Base-by-base conservation (phyloP, 441 rosid species). In the Populus hybrid region DNA sequence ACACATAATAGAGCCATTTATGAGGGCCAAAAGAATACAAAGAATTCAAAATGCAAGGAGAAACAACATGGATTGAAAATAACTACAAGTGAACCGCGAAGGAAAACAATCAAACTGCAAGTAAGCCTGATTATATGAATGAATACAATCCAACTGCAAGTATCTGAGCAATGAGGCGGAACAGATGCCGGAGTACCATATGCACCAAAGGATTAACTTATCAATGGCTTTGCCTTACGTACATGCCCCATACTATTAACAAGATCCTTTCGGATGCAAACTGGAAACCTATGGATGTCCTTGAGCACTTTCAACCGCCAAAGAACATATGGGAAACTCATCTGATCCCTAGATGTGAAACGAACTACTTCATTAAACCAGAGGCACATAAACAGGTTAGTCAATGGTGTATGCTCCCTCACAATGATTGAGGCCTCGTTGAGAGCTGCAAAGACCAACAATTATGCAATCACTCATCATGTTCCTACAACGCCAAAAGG, bases 331-430 rank as follows among this genome's bases (percentile, higher is more conserved):
- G 99, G 98, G 83, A 96, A 96, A 81, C 99, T 96, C 76, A 96
- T 86, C 68, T 96, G 99, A 86, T 96, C 99, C 67, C 99, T 88
- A 6, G 98, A 96, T 10, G 98, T 96, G 86, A 84, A 96, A n/a
- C 98, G 96, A 21, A 96, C 99, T 7, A 90, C 99, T 87, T 96
- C 99, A 61, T 96, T 93, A 83, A 96, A 96, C 99, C 99, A 96
- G 35, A 94, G 90, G 90, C 99, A 96, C 99, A 91, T 94, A 42
- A 96, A 89, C 64, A 94, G 79, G 79, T 96, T 90, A 20, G 89
- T 88, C 73, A 92, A 18, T 21, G 94, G 90, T 6, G 94, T 83
- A 80, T 96, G 98, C 89, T 96, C 87, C 89, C 98, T 88, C 83
- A 91, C 96, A 36, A 94, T 96, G 73, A 96, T 90, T 2, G 98